Evolutionary conservation across 192 early-diverging fungal genomes (phyloP), one percentile per base, ranked within the genome.

Genomic region (Piromyces sp.): DNA sequence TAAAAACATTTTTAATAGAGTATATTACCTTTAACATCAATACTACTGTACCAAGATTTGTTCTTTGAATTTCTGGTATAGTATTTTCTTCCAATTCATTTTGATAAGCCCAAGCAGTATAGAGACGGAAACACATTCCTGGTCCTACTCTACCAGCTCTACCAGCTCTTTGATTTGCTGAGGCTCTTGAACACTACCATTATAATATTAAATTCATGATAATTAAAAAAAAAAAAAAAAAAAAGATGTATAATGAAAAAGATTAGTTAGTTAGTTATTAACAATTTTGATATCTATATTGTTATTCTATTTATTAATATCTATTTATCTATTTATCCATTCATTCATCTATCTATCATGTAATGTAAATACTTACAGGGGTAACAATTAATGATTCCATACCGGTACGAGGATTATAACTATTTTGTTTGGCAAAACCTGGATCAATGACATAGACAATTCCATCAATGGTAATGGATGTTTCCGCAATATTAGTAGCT

Each of bases 401-500:
- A 19, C 95, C 95, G 7, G 93, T 90, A 80, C 94, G 93, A 79
- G 97, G 94, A 82, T 98, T 97, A 86, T 97, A 99, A 29, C 93
- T 91, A 83, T 95, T 95, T 86, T 97, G 94, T 89, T 99, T 99
- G 80, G 93, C 94, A 87, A 98, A 98, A 0, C 98, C 98, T 13
- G 98, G 96, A 84, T 99, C 98, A 79, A 99, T 96, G 29, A 99
- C 98, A 88, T 93, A 99, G 22, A 94, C 89, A 38, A 99, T 93
- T 42, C 98, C 97, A 83, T 99, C 96, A 83, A 89, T 83, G 0
- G 98, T 99, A 83, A 99, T 96, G 3, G 94, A 95, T 0, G 98
- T 99, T 85, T 99, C 98, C 11, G 98, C 98, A 90, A 99, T 97
- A 86, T 99, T 99, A 80, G 98, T 99, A 1, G 98, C 96, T 51